A percentile compares a stretch with the other conserved stretches of the same genome.
phyloP scores from a whole-genome alignment of 176 grass and related monocot genomes.

The Musa beccarii region DNA sequence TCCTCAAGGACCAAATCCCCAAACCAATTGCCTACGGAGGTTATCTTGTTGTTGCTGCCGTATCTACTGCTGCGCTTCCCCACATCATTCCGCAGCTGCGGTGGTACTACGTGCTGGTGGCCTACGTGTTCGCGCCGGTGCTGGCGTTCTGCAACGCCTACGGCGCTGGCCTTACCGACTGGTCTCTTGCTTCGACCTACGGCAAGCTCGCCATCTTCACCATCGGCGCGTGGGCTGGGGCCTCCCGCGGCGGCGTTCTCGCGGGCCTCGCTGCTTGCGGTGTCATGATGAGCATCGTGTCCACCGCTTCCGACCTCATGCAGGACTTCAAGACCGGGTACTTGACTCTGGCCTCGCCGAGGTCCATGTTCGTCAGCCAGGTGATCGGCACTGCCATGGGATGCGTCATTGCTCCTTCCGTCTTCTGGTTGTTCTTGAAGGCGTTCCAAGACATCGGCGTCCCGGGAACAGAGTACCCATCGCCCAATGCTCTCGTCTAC shows the following conservation, averaged over 20 bases:
- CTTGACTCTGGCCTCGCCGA: conserved; percentile 61
- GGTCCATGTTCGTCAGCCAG: conserved; percentile 63
- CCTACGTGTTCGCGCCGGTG: conserved; percentile 54
- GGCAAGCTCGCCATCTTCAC: conserved; percentile 63
- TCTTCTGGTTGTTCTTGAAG: conserved; percentile 57
- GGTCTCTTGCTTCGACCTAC: conserved; percentile 61
- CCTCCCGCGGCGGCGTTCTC: conserved; percentile 29
- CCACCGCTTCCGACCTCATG: conserved; percentile 41
- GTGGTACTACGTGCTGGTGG: conserved; percentile 50
- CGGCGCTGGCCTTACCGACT: conserved; percentile 59
- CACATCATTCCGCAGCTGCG: conserved; percentile 41
- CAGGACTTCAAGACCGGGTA: conserved; percentile 77
- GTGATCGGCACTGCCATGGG: conserved; percentile 45
- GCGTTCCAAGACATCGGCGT: conserved; percentile 29
- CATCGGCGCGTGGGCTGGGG: conserved; percentile 54
- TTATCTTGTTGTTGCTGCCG: conserved; percentile 30
- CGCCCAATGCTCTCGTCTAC: conserved; percentile 51
- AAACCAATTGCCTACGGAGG: conserved; percentile 9
- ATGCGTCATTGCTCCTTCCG: conserved; percentile 48
- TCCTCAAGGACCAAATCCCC: no score
- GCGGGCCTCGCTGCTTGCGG: conserved; percentile 29
- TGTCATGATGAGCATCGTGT: no score
- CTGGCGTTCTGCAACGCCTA: conserved; percentile 85
- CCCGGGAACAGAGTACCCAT: conserved; percentile 36
- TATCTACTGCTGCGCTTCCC: conserved; percentile 44